Base-by-base conservation (phyloP, 495 filamentous ascomycete species). In the Tuber melanosporum region DNA sequence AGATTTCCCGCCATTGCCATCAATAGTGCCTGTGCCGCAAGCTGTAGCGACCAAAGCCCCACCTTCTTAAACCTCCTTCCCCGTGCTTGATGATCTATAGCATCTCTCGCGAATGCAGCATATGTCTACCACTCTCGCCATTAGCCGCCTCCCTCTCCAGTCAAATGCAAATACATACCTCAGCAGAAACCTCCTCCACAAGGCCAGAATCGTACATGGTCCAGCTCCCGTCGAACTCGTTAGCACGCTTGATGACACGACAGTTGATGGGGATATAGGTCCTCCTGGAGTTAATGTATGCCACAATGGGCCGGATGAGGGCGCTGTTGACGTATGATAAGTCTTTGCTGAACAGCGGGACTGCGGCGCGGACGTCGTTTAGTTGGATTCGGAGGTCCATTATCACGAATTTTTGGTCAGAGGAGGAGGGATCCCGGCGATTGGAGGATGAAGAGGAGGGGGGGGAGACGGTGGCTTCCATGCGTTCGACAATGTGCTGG, bases 261-360 rank as follows among this genome's bases (percentile, higher is more conserved):
- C 95, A 98, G 76, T 91, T 92, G 82, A 99, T 91, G 15, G 95
- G 96, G 71, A 99, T 98, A 83, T 97, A 98, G 0, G 94, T 94
- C 81, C 90, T 91, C 83, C 92, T 90, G 45, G 93, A 93, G 84
- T 99, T 99, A 85, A 99, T 98, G 82, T 98, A 99, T 1, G 95
- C 96, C n/a, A 99, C 95, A 74, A 99, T 99, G 22, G 95, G 95
- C 42, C 95, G 90, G 62, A 98, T 91, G 10, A 99, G 89, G 4
- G 95, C 95, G 82, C 94, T 94, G 84, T 98, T 98, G 77, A 97
- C 92, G 85, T 98, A 98, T 46, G 93, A 95, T 20, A 98, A 87
- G 84, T 97, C 92, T 3, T 83, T 86, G 41, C 92, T 95, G 85
- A 98, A 98, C 74, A 99, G 89, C 0, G 95, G 95, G 1, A 99